These are phyloP conservation scores for Volvariella surrecta DNA, from an alignment of 1,284 basidiomycete genomes.

Conservation along the genomic window DNA sequence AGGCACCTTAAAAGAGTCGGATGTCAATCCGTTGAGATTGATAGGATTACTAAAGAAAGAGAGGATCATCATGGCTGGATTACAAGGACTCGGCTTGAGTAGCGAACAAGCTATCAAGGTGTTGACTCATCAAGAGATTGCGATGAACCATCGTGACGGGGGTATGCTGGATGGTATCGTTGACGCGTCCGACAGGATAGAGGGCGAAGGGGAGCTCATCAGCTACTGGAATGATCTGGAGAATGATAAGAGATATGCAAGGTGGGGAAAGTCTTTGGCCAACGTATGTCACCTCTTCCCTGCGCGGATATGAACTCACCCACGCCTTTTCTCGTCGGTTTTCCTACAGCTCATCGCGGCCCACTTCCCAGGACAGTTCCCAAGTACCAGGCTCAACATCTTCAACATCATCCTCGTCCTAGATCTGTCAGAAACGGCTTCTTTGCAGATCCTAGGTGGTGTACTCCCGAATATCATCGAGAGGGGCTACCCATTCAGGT, in stretches of 20 bases:
- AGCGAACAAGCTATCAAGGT: slow-evolving; percentile 62
- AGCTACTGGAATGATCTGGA: slow-evolving; percentile 89
- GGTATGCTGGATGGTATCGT: slow-evolving; percentile 69
- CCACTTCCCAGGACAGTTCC: slow-evolving; percentile 72
- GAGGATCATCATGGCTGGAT: slow-evolving; percentile 49
- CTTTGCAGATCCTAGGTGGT: slow-evolving; percentile 54
- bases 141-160: slow-evolving; percentile 35
- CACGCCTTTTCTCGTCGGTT: neutral
- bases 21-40: slow-evolving; percentile 54
- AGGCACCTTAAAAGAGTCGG: slow-evolving; percentile 35
- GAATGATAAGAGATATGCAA: slow-evolving; percentile 69
- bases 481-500: slow-evolving; percentile 68
- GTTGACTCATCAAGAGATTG: slow-evolving; percentile 55
- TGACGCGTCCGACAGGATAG: slow-evolving; percentile 81
- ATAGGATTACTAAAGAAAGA: slow-evolving; percentile 70
- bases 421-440: slow-evolving; percentile 61
- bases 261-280: slow-evolving; percentile 43
- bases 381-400: slow-evolving; percentile 61
- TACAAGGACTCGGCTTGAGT: slow-evolving; percentile 57
- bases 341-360: slow-evolving; percentile 55
- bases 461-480: slow-evolving; percentile 63
- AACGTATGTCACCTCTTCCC: slow-evolving; percentile 27
- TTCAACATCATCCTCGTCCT: slow-evolving; percentile 76
- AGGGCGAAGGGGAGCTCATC: slow-evolving; percentile 62
- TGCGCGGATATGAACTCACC: neutral